Evolutionary conservation across 1,284 basidiomycete species (phyloP).

Genomic region (Cutaneotrichosporon spelunceum): DNA sequence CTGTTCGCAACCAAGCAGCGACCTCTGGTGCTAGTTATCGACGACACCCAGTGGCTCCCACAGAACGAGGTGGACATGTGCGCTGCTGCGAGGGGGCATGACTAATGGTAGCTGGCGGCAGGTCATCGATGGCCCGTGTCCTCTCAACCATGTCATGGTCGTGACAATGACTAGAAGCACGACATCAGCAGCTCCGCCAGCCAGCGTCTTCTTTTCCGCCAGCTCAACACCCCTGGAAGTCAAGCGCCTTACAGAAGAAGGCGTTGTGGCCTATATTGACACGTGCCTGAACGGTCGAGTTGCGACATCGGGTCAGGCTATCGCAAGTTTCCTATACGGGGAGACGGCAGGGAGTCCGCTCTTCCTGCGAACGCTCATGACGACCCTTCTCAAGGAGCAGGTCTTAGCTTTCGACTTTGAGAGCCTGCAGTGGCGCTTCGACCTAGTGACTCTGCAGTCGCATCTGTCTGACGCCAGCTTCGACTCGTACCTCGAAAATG

Average conservation of each 20-base stretch:
- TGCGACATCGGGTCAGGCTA: constrained; percentile 14
- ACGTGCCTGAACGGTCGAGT: constrained; percentile 28
- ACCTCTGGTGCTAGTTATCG: constrained; percentile 43
- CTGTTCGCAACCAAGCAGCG: constrained; percentile 37
- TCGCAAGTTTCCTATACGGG: constrained; percentile 32
- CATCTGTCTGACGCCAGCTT: constrained; percentile 36
- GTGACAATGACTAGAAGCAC: constrained; percentile 24
- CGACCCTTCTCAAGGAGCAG: constrained; percentile 31
- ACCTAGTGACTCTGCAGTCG: constrained; percentile 28
- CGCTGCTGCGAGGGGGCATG: constrained; percentile 2
- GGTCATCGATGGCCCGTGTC: constrained; percentile 22
- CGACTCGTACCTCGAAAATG: constrained; percentile 32
- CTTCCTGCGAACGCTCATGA: constrained; percentile 33
- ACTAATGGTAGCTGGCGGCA: constrained; percentile 24
- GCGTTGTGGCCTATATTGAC: constrained; percentile 25
- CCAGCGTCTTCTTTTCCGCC: constrained; percentile 8
- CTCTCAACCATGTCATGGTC: constrained; percentile 33
- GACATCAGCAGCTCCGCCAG: background rate
- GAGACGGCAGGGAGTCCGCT: constrained; percentile 36
- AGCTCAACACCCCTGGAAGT: constrained; percentile 21
- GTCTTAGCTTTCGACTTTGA: constrained; percentile 38
- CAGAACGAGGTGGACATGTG: constrained; percentile 34
- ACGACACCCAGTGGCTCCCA: constrained; percentile 47
- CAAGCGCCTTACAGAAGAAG: constrained; percentile 29
- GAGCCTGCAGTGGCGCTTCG: constrained; percentile 32